A percentile compares a stretch with the other conserved stretches of the same genome.
Conservation (phyloP, 768 basidiomycete genomes). For the Kwoniella botswanensis region DNA sequence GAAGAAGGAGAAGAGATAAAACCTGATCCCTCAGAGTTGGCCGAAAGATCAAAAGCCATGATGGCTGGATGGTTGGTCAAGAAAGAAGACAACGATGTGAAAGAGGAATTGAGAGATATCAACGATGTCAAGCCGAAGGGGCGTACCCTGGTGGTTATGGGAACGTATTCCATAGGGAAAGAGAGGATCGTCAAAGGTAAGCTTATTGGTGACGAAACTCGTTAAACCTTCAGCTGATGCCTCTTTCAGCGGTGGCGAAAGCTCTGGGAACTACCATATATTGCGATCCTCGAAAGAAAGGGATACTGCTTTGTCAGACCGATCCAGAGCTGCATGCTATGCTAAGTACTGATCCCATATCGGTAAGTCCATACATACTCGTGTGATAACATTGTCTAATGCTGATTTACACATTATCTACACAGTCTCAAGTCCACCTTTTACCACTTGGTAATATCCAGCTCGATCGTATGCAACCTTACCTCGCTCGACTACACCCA, state of each 20-base stretch:
- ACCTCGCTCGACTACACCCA: constrained; percentile 75
- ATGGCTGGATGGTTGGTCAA: constrained; percentile 59
- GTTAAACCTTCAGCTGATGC: constrained; percentile 23
- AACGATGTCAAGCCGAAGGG: constrained; percentile 40
- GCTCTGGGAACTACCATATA: constrained; percentile 82
- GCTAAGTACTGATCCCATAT: constrained; percentile 74
- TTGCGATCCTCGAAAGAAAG: constrained; percentile 82
- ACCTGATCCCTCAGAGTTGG: constrained; percentile 58
- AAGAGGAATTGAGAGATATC: constrained; percentile 29
- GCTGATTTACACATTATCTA: not conserved
- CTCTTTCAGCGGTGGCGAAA: constrained; percentile 73
- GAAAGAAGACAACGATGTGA: constrained; percentile 48
- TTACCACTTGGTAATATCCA: constrained; percentile 75
- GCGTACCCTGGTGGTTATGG: constrained; percentile 58
- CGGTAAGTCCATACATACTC: constrained; percentile 56
- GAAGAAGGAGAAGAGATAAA: constrained; percentile 44
- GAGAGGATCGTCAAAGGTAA: constrained; percentile 94
- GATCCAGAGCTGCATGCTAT: constrained; percentile 81
- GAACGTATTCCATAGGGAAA: constrained; percentile 95
- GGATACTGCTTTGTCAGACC: constrained; percentile 79
- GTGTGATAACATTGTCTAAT: too few species aligned
- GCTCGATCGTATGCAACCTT: constrained; percentile 75
- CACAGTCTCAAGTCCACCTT: constrained; percentile 73
- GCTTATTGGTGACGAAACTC: too few species aligned
- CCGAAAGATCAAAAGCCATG: constrained; percentile 47